These are phyloP conservation scores for Acanthamoeba lenticulata DNA, from an alignment of 208 protist species.

Conservation along the genomic window DNA sequence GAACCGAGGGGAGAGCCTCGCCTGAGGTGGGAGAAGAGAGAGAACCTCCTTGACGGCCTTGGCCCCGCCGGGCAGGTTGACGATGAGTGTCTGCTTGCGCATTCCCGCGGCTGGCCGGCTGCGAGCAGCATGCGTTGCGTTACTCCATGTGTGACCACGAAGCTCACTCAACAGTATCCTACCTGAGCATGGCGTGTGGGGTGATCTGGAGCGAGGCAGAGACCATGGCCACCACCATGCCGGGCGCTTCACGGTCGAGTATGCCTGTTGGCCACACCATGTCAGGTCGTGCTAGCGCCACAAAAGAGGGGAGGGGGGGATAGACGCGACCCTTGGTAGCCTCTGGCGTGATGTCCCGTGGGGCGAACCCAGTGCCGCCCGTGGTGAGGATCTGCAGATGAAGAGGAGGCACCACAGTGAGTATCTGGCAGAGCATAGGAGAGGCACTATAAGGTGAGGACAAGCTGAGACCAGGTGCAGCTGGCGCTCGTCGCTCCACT, in stretches of 20 bases:
- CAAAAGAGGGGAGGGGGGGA: not conserved
- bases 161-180: not conserved
- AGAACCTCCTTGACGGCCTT: conserved; percentile 73
- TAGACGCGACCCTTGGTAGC: conserved; percentile 66
- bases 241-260: conserved; percentile 61
- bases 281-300: too few relatives aligned
- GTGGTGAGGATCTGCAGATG: conserved; percentile 63
- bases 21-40: not conserved
- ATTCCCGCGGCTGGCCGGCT: conserved; percentile 71
- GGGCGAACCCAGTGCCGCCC: conserved; percentile 77
- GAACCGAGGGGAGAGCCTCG: not conserved
- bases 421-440: too few relatives aligned
- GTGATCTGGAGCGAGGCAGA: conserved; percentile 67
- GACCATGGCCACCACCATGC: conserved; percentile 75
- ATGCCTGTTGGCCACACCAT: too few relatives aligned
- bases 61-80: conserved; percentile 78
- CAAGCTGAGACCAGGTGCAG: conserved; percentile 35
- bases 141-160: too few relatives aligned
- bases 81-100: conserved; percentile 68
- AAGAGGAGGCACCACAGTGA: too few relatives aligned
- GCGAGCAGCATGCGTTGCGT: not conserved
- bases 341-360: conserved; percentile 80
- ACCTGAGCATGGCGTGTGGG: conserved; percentile 74
- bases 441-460: not conserved
- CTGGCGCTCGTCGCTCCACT: conserved; percentile 60